These are phyloP conservation scores for Syzygium jambos DNA, from an alignment of 345 rosid species.

Conservation along the genomic window DNA sequence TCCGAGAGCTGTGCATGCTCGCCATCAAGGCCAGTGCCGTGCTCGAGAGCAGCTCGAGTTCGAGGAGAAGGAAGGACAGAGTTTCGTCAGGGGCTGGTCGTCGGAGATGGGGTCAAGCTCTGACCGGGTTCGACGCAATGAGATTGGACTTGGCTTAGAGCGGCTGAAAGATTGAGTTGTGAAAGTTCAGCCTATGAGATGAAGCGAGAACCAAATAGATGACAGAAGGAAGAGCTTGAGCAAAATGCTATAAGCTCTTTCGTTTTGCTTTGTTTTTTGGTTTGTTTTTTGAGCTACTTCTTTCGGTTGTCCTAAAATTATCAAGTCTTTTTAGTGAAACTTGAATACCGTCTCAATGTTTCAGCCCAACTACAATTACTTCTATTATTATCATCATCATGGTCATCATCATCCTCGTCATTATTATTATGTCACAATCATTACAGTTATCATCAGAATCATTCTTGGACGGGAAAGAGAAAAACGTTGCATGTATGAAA, in stretches of 20 bases:
- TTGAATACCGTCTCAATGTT: neutral
- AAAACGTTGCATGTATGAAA: neutral
- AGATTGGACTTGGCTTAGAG: neutral
- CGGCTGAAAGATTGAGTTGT: neutral
- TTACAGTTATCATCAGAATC: neutral
- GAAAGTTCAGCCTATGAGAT: neutral
- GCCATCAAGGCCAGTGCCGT: conserved; percentile 37
- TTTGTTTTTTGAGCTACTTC: neutral
- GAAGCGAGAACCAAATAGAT: neutral
- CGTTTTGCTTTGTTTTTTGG: neutral
- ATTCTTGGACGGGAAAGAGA: neutral
- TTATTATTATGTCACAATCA: neutral
- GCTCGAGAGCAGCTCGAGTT: neutral
- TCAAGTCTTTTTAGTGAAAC: neutral
- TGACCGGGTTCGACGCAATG: neutral
- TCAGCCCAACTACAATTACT: neutral
- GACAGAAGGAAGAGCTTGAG: neutral
- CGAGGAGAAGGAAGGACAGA: neutral
- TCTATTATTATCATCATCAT: neutral
- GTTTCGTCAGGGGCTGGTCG: neutral
- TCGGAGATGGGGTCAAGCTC: neutral
- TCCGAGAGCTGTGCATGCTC: conserved; percentile 28
- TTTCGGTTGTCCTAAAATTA: neutral
- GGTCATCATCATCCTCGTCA: neutral
- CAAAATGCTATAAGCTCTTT: neutral